Conservation (phyloP, 2,329 filamentous ascomycete genomes). For the Tympanopsis confertula region DNA sequence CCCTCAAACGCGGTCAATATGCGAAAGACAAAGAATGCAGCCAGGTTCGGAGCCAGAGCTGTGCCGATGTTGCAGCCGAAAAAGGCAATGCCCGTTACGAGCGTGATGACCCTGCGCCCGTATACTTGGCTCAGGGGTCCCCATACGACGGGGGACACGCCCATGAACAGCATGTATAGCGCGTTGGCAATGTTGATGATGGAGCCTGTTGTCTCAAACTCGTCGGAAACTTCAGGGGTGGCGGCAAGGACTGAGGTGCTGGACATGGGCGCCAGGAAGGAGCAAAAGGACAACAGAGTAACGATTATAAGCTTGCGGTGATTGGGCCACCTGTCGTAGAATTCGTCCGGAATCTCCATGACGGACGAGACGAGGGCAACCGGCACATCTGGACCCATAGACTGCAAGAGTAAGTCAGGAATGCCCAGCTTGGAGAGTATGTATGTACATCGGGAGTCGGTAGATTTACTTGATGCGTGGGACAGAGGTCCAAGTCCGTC, state of each 20-base stretch:
- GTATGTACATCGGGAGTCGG: no score
- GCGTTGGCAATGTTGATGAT: slow-evolving; percentile 68
- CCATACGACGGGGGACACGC: slow-evolving; percentile 57
- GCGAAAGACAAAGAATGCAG: slow-evolving; percentile 62
- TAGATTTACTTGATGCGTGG: no score
- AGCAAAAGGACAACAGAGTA: slow-evolving; percentile 58
- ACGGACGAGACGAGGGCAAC: slow-evolving; percentile 3
- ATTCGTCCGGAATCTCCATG: slow-evolving; percentile 32
- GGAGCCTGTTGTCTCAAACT: slow-evolving; percentile 52
- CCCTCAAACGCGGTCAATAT: slow-evolving; percentile 66
- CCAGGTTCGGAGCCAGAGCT: slow-evolving; percentile 59
- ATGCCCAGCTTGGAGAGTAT: no score
- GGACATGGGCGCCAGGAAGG: slow-evolving; percentile 64
- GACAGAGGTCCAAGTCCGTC: no score
- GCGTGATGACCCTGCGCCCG: slow-evolving; percentile 44
- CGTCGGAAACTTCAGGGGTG: slow-evolving; percentile 59
- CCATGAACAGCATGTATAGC: slow-evolving; percentile 66
- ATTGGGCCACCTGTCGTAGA: slow-evolving; percentile 54
- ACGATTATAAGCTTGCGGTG: slow-evolving; percentile 58
- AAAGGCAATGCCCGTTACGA: slow-evolving; percentile 51
- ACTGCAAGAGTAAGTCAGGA: no score
- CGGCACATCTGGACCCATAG: neutral
- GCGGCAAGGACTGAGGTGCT: slow-evolving; percentile 65
- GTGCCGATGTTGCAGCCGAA: slow-evolving; percentile 61
- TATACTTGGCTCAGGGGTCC: slow-evolving; percentile 60